phyloP scores from a whole-genome alignment of 108 stramenopile species.

The Phaeodactylum tricornutum region DNA sequence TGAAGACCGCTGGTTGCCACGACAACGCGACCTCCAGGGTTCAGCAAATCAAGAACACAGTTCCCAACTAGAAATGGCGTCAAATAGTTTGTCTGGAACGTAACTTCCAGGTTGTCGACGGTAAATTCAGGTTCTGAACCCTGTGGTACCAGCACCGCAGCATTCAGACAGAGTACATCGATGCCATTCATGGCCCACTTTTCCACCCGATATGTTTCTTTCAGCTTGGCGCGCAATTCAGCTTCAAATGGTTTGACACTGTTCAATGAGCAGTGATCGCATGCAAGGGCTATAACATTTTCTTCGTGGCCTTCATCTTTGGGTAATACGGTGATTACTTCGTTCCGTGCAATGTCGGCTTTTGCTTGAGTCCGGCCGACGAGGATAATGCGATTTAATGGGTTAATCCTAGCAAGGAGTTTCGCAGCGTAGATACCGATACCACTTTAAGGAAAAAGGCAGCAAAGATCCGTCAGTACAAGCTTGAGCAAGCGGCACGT shows the following conservation, averaged over 20 bases:
- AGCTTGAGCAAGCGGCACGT: too few relatives aligned
- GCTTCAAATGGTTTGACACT: slow-evolving; percentile 12
- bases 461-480: too few relatives aligned
- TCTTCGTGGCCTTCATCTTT: neutral
- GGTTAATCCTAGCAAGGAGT: slow-evolving; percentile 14
- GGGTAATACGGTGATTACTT: neutral
- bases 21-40: slow-evolving; percentile 23
- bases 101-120: slow-evolving; percentile 42
- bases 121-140: slow-evolving; percentile 16
- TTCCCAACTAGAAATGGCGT: slow-evolving; percentile 47
- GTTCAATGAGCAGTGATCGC: slow-evolving; percentile 23
- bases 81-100: slow-evolving; percentile 52
- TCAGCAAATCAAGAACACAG: slow-evolving; percentile 14
- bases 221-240: slow-evolving; percentile 10
- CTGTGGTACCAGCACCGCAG: slow-evolving; percentile 28
- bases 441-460: slow-evolving; percentile 20
- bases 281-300: slow-evolving; percentile 23
- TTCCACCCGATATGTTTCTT: slow-evolving; percentile 1
- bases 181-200: slow-evolving; percentile 12
- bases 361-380: slow-evolving; percentile 22
- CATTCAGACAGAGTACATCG: slow-evolving; percentile 57
- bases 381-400: slow-evolving; percentile 17
- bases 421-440: slow-evolving; percentile 29
- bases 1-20: slow-evolving; percentile 33
- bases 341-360: slow-evolving; percentile 4